These are phyloP conservation scores for Isabelozyma rhagii DNA, from an alignment of 805 yeast genomes.

Conservation along the genomic window DNA sequence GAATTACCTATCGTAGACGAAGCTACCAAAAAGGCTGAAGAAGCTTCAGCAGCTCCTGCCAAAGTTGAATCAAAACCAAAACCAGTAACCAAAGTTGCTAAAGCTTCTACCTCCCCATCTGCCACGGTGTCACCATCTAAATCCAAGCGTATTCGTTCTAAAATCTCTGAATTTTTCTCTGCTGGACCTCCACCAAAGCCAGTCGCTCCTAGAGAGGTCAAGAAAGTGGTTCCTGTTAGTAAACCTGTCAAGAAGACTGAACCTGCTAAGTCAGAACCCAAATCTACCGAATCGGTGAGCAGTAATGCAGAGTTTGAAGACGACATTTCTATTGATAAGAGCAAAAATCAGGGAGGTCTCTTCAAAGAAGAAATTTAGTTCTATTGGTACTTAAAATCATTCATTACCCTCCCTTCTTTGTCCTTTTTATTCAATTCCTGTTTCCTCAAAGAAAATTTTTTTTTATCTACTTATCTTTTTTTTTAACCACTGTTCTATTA, in stretches of 20 bases:
- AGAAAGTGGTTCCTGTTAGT: background rate
- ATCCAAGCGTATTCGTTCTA: slow-evolving; percentile 7
- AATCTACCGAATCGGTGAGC: background rate
- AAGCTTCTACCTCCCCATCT: background rate
- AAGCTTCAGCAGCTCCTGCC: slow-evolving; percentile 3
- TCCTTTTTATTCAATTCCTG: no score
- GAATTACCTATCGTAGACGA: slow-evolving; percentile 11
- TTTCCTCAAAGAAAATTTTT: no score
- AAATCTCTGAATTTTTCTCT: background rate
- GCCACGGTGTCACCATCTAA: background rate
- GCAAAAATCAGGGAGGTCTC: slow-evolving; percentile 31
- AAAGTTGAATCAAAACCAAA: background rate
- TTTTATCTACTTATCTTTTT: no score
- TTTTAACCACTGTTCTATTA: no score
- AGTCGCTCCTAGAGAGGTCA: background rate
- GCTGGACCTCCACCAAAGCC: background rate
- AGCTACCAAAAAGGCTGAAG: background rate
- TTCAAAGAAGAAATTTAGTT: slow-evolving; percentile 40
- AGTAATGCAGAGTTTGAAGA: slow-evolving; percentile 19
- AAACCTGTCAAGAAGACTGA: background rate
- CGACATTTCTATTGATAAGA: slow-evolving; percentile 26
- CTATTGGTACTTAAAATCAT: background rate
- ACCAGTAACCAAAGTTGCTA: background rate
- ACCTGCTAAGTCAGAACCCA: background rate
- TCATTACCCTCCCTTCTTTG: no score